Percentiles rank a stretch among this genome's conserved stretches.
Evolutionary conservation across 495 filamentous ascomycete genomes (phyloP).

Genomic region (Aspergillus kassunensis): DNA sequence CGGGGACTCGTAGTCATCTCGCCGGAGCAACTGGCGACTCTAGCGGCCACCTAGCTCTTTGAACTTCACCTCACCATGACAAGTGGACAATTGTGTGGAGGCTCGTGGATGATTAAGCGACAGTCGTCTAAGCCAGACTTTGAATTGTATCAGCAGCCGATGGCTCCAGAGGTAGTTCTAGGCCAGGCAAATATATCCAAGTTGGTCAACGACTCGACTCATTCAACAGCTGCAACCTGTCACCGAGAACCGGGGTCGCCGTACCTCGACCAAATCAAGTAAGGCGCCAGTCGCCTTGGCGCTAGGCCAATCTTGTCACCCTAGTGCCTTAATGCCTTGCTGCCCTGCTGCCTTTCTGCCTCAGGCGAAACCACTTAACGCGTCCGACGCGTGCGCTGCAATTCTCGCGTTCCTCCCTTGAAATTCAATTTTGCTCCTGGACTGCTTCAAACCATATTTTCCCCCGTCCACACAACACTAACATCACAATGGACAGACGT

Average conservation of each 20-base stretch:
- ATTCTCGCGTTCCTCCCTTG: constrained; percentile 30
- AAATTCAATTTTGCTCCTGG: constrained; percentile 23
- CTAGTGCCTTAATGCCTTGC: no score
- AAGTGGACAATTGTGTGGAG: constrained; percentile 30
- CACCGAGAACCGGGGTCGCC: constrained; percentile 12
- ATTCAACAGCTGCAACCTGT: constrained; percentile 15
- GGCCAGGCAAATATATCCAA: no score
- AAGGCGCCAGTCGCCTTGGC: constrained; percentile 28
- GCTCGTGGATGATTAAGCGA: constrained; percentile 1
- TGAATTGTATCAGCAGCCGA: not conserved
- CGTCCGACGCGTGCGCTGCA: constrained; percentile 41
- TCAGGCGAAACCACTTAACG: constrained; percentile 45
- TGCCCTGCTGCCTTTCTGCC: constrained; percentile 9
- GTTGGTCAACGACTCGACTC: no score
- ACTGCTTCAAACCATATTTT: constrained; percentile 20
- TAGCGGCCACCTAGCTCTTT: constrained; percentile 35
- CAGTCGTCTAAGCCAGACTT: not conserved
- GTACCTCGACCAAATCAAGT: constrained; percentile 34
- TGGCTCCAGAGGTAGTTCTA: no score
- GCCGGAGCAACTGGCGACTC: constrained; percentile 35
- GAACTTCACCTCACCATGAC: constrained; percentile 44
- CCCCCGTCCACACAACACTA: constrained; percentile 16
- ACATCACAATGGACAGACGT: constrained; percentile 73
- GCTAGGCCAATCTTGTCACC: no score
- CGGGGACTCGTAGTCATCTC: constrained; percentile 64